A percentile compares a stretch with the other conserved stretches of the same genome.
Conservation (phyloP, 192 early-diverging fungal species). For the Anaeromyces robustus region DNA sequence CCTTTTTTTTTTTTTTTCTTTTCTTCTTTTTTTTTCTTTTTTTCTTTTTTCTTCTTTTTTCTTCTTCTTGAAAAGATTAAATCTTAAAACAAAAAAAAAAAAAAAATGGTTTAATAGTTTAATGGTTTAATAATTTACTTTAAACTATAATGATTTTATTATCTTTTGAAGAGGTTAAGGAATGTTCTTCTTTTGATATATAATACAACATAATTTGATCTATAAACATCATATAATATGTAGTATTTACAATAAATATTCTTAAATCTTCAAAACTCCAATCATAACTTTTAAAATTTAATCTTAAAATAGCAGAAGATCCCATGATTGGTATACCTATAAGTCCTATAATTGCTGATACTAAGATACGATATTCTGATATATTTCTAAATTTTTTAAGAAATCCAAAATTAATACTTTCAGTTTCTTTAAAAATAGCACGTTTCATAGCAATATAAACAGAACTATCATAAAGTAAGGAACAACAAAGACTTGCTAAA, state of each 20-base stretch:
- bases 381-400: not conserved
- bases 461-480: not conserved
- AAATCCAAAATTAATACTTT: not conserved
- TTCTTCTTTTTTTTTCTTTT: no score
- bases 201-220: not conserved
- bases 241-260: not conserved
- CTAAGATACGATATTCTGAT: not conserved
- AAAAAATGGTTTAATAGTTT: no score
- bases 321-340: not conserved
- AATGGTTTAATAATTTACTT: no score
- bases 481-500: not conserved
- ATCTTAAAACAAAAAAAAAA: no score
- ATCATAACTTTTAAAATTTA: not conserved
- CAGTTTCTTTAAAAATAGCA: not conserved
- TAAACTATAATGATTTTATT: not conserved
- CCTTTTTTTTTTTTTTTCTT: no score
- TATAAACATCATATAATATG: not conserved
- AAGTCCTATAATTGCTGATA: not conserved
- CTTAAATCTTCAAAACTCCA: not conserved
- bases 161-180: not conserved
- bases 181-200: not conserved
- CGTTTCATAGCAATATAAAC: not conserved
- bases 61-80: no score
- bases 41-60: no score
- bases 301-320: not conserved